Base-by-base conservation (phyloP, 192 early-diverging fungal species). In the Paraglomus occultum region DNA sequence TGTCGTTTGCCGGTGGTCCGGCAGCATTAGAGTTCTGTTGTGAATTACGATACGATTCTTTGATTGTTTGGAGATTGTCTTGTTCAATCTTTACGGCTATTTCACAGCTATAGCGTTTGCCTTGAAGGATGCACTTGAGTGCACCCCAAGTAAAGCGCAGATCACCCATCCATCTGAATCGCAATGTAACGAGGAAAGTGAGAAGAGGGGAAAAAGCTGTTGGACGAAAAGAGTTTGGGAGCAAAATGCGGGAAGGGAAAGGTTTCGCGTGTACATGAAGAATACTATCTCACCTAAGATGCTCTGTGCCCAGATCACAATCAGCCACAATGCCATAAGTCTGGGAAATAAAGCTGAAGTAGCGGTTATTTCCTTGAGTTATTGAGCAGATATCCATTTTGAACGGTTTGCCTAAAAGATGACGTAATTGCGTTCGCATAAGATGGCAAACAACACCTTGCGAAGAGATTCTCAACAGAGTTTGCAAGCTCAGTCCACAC, bases 301-400 rank as follows among this genome's bases (percentile, higher is more conserved):
- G 64, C 55, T 87, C 85, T 0, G 85, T 83, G 22, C 72, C 82
- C 40, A 87, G 55, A 65, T 87, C 85, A 7, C 80, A 82, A 60
- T 87, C 81, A 1, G 85, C 84, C 42, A 81, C 77, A 14, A 84
- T 67, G 10, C 85, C 85, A 73, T 80, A 87, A 23, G 74, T 84
- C 51, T 84, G 81, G 11, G 84, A 77, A 6, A 82, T 57, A 71
- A 87, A 87, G 12, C 83, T 84, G 57, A 82, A 87, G 42, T 73
- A 83, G 2, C 79, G 60, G 14, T 73, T 62, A 6, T 83, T 54
- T 31, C 68, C 76, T 23, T 83, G 82, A 0, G 80, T 78, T 18
- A 87, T 73, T 5, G 85, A 87, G 67, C 85, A 87, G 1, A 87
- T 48, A 73, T 87, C 85, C 6, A 83, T 70, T n/a, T 80, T 72